Conservation (phyloP, 2,329 filamentous ascomycete genomes). For the Trichoderma semiorbis region DNA sequence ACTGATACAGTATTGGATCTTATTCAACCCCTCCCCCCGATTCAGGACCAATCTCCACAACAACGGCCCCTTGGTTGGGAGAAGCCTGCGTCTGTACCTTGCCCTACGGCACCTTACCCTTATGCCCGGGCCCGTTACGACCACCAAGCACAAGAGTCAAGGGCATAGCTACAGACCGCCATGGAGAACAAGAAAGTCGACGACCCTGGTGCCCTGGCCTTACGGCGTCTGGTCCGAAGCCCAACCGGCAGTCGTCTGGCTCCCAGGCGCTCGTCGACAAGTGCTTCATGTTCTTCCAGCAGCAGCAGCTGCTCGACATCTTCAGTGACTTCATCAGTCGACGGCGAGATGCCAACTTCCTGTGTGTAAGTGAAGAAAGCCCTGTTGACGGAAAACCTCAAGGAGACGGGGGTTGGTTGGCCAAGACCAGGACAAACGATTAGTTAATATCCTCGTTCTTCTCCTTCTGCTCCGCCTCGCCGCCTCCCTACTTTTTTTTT, state of each 20-base stretch:
- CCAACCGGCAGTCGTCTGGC: slow-evolving; percentile 31
- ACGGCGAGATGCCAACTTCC: slow-evolving; percentile 25
- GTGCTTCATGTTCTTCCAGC: slow-evolving; percentile 23
- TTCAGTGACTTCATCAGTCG: slow-evolving; percentile 23
- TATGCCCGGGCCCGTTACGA: neutral
- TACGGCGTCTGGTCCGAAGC: slow-evolving; percentile 32
- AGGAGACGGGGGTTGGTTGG: neutral
- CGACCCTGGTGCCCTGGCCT: slow-evolving; percentile 30
- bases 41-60: slow-evolving; percentile 1
- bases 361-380: slow-evolving; percentile 33
- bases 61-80: neutral
- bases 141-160: slow-evolving; percentile 11
- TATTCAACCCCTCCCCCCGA: neutral
- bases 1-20: neutral
- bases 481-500: neutral
- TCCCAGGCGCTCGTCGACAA: slow-evolving; percentile 31
- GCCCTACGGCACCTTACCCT: neutral
- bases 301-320: slow-evolving; percentile 25
- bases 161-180: slow-evolving; percentile 13
- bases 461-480: neutral
- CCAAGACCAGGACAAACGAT: neutral
- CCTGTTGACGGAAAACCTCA: neutral
- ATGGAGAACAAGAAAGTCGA: slow-evolving; percentile 36
- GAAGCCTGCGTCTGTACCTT: neutral
- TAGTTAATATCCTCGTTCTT: neutral